Evolutionary conservation across 2,329 filamentous ascomycete species (phyloP), one percentile per base, ranked within the genome.

Genomic region (Zelopaecilomyces penicillatus): DNA sequence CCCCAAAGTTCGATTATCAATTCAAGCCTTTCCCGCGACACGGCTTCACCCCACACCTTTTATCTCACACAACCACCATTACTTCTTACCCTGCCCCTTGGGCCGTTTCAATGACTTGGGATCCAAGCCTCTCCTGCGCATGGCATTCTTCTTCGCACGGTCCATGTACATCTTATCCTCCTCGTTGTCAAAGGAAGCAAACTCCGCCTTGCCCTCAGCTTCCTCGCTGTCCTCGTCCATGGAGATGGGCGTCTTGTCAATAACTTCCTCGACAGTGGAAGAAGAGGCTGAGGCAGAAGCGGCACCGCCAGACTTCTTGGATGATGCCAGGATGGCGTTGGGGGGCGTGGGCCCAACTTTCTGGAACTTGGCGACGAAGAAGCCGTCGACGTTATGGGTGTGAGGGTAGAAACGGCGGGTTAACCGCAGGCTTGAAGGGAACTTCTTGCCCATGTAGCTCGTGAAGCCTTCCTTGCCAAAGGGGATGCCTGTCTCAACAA

Each of bases 311-410:
- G 52, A 45, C 44, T 56, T 58, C 43, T 71, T 69, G 39, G 50
- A 50, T 28, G 68, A 48, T 10, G 56, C 56, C 7, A 51, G 58
- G 10, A 49, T 40, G 38, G 51, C 51, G 49, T 76, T 79, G 45
- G 74, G 68, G 1, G 86, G 83, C 35, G 85, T 87, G 3, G 87
- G 85, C 0, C 81, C 91, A 11, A 80, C 80, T 76, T 98, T 98
- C 68, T 95, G 90, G 69, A 98, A 85, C 67, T 98, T 98, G 59
- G 89, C 87, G 50, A 98, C 93, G 63, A 89, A 98, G 81, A 98
- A 98, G 52, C 93, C 93, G 64, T 97, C 93, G 31, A 98, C 89
- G 68, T 96, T 95, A 71, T 93, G 88, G 19, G 85, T 78, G 63
- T 95, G 88, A 1, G 89, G 88, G 67, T 94, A 95, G 71, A 88